These are phyloP conservation scores for Chlorokybus atmophyticus DNA, from an alignment of 139 green algal genomes.

Conservation along the genomic window DNA sequence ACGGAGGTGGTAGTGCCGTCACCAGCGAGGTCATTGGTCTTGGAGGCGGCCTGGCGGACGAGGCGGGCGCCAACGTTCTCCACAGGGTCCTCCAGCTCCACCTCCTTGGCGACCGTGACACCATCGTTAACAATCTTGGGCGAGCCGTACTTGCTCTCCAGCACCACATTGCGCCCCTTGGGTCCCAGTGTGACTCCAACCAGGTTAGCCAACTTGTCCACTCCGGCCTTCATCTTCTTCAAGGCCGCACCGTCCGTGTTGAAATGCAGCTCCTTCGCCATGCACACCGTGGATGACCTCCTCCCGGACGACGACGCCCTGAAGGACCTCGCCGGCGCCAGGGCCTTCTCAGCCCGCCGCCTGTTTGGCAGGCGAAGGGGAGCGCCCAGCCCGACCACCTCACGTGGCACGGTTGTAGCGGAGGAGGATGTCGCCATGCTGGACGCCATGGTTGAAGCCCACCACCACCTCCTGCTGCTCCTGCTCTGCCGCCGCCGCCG, in stretches of 20 bases:
- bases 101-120: slow-evolving; percentile 55
- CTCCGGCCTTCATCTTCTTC: slow-evolving; percentile 71
- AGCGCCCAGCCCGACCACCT: no score
- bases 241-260: slow-evolving; percentile 92
- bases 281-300: no score
- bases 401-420: no score
- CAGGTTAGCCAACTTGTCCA: slow-evolving; percentile 94
- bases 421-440: no score
- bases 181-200: slow-evolving; percentile 98
- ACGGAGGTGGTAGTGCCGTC: slow-evolving; percentile 98
- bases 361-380: no score
- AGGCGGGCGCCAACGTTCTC: slow-evolving; percentile 99
- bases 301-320: no score
- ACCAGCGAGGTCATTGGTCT: slow-evolving; percentile 94
- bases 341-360: no score
- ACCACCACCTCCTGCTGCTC: no score
- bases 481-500: no score
- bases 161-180: slow-evolving; percentile 97
- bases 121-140: slow-evolving; percentile 99
- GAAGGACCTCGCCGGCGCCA: no score
- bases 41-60: slow-evolving; percentile 78
- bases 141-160: slow-evolving; percentile 97
- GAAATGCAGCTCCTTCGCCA: slow-evolving; percentile 98
- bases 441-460: no score
- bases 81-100: slow-evolving; percentile 96